Evolutionary conservation across 495 filamentous ascomycete genomes (phyloP).

Genomic region (Penicillium mononematosum): DNA sequence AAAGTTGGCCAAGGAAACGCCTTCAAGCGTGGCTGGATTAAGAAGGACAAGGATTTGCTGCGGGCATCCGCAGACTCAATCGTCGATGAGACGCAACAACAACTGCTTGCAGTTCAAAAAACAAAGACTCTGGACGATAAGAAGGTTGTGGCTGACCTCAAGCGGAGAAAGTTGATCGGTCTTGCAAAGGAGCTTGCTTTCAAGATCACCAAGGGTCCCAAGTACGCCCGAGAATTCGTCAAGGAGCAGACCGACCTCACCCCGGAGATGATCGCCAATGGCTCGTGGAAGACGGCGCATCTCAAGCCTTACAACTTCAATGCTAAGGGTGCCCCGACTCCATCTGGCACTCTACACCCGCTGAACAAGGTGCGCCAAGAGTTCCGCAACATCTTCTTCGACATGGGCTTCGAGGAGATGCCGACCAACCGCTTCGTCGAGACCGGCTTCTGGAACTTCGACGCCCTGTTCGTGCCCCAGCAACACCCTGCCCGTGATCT

Average conservation of each 20-base stretch:
- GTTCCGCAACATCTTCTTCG: constrained; percentile 97
- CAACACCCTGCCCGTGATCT: constrained; percentile 95
- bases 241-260: constrained; percentile 96
- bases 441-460: constrained; percentile 98
- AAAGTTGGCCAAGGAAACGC: constrained; percentile 95
- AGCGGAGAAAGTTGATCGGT: constrained; percentile 82
- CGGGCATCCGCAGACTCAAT: constrained; percentile 63
- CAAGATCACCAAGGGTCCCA: constrained; percentile 77
- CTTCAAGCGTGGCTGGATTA: constrained; percentile 95
- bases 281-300: constrained; percentile 67
- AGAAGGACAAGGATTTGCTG: constrained; percentile 72
- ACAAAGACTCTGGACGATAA: constrained; percentile 65
- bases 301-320: constrained; percentile 99
- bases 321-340: constrained; percentile 74
- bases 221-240: constrained; percentile 78
- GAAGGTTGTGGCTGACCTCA: constrained; percentile 74
- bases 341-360: constrained; percentile 86
- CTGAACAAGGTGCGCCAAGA: constrained; percentile 92
- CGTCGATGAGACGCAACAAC: constrained; percentile 72
- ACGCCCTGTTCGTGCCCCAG: constrained; percentile 94
- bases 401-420: constrained; percentile 57
- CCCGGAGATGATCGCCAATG: constrained; percentile 78
- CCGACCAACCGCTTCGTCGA: constrained; percentile 73
- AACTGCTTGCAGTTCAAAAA: constrained; percentile 66
- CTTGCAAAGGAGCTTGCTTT: constrained; percentile 83